Percentiles rank a stretch among this genome's conserved stretches.
These are phyloP conservation scores for Limtongia smithiae DNA, from an alignment of 805 yeast species.

Conservation along the genomic window DNA sequence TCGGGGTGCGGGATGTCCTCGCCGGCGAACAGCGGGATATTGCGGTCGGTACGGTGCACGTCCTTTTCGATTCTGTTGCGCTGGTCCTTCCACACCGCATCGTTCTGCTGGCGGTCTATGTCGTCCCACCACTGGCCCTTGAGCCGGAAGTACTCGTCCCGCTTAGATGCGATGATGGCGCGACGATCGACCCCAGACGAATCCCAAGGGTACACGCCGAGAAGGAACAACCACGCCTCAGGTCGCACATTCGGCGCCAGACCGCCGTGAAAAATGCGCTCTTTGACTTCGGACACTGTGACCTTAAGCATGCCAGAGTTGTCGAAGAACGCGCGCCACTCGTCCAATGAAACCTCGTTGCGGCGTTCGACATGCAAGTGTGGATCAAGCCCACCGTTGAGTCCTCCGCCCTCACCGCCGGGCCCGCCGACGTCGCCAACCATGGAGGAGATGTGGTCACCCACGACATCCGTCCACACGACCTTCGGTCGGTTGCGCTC, in stretches of 20 bases:
- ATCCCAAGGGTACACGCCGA: slow-evolving; percentile 88
- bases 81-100: slow-evolving; percentile 85
- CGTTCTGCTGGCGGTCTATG: slow-evolving; percentile 50
- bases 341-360: slow-evolving; percentile 61
- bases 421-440: slow-evolving; percentile 45
- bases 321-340: slow-evolving; percentile 87
- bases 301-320: slow-evolving; percentile 62
- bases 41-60: slow-evolving; percentile 84
- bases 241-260: slow-evolving; percentile 55
- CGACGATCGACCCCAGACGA: slow-evolving; percentile 66
- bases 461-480: slow-evolving; percentile 38
- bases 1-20: slow-evolving; percentile 44
- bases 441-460: slow-evolving; percentile 33
- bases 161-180: slow-evolving; percentile 53
- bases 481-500: slow-evolving; percentile 48
- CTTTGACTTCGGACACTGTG: slow-evolving; percentile 76
- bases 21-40: slow-evolving; percentile 59
- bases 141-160: slow-evolving; percentile 54
- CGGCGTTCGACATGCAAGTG: slow-evolving; percentile 62
- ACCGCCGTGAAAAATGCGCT: slow-evolving; percentile 88
- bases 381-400: slow-evolving; percentile 33
- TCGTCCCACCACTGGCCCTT: slow-evolving; percentile 72
- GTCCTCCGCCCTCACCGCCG: slow-evolving; percentile 44
- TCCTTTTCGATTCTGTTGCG: slow-evolving; percentile 88
- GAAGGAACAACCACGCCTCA: slow-evolving; percentile 81